Percentiles rank a stretch among this genome's conserved stretches.
Evolutionary conservation across 345 rosid genomes (phyloP).

Genomic region (Populus euphratica): DNA sequence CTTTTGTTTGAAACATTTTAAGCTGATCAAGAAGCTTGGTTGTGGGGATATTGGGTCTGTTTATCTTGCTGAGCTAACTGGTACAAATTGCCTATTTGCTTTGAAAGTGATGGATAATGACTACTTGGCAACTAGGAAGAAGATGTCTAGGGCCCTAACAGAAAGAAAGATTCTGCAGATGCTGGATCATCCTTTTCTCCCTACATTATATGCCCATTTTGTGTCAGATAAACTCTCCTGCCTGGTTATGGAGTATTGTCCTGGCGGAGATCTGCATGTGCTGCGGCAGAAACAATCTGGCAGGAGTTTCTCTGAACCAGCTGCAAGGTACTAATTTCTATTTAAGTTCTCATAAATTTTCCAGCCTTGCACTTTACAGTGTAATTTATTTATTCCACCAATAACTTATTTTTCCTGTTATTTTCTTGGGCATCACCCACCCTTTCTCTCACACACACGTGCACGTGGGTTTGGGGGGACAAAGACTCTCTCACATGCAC

Average conservation of each 20-base stretch:
- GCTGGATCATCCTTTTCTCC: constrained; percentile 85
- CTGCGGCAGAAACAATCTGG: constrained; percentile 64
- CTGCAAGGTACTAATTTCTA: constrained; percentile 45
- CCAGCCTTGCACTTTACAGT: not conserved
- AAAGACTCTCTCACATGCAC: not conserved
- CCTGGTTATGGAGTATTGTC: constrained; percentile 79
- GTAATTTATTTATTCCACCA: not conserved
- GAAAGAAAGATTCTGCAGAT: constrained; percentile 75
- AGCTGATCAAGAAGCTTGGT: constrained; percentile 63
- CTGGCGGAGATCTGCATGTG: constrained; percentile 80
- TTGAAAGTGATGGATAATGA: constrained; percentile 75
- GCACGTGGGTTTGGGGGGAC: not conserved
- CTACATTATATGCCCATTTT: constrained; percentile 65
- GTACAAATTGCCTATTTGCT: constrained; percentile 59
- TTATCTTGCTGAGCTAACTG: constrained; percentile 63
- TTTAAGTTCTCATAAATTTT: constrained; percentile 8
- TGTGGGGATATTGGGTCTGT: constrained; percentile 75
- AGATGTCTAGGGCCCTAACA: constrained; percentile 65
- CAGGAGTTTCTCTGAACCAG: constrained; percentile 65
- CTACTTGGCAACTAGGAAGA: constrained; percentile 60
- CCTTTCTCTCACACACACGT: not conserved
- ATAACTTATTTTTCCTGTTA: not conserved
- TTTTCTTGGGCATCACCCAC: not conserved
- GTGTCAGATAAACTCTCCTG: constrained; percentile 60
- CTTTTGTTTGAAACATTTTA: constrained; percentile 60